A percentile compares a stretch with the other conserved stretches of the same genome.
These are phyloP conservation scores for Nemania sp. DNA, from an alignment of 2,329 filamentous ascomycete species.

Conservation along the genomic window DNA sequence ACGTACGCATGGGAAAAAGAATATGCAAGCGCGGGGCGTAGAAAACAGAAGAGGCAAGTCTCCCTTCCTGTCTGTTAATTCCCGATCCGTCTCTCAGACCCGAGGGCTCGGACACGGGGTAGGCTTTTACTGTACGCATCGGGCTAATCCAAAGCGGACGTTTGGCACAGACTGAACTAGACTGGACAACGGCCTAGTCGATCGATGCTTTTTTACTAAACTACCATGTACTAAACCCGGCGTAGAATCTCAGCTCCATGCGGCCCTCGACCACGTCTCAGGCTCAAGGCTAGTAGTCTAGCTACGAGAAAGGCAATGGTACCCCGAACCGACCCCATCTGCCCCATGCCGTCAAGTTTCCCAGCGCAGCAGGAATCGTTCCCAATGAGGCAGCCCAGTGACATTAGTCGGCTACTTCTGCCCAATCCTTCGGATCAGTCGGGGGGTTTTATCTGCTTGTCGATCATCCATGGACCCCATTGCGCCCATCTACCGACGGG, in stretches of 20 bases:
- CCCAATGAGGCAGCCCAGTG: conserved; percentile 34
- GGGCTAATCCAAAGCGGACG: conserved; percentile 8
- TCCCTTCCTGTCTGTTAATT: conserved; percentile 4
- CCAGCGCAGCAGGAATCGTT: conserved; percentile 9
- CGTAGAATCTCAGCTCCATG: neutral
- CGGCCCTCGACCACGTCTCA: neutral
- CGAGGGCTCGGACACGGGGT: conserved; percentile 19
- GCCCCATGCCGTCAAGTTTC: conserved; percentile 2
- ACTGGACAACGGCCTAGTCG: conserved; percentile 6
- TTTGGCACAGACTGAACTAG: conserved; percentile 5
- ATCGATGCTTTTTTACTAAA: conserved; percentile 22
- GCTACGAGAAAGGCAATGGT: conserved; percentile 23
- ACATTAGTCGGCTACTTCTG: conserved; percentile 8
- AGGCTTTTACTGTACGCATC: conserved; percentile 7
- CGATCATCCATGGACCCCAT: conserved; percentile 27
- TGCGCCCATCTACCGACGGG: conserved; percentile 6
- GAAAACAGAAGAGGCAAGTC: conserved; percentile 1
- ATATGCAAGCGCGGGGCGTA: conserved; percentile 2
- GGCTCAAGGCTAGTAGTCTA: conserved; percentile 1
- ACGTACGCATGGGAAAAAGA: neutral
- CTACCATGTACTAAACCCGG: neutral
- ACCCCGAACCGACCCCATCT: conserved; percentile 19
- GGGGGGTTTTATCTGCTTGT: conserved; percentile 25
- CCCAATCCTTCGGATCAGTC: conserved; percentile 28
- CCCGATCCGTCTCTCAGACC: conserved; percentile 18